Conservation (phyloP, 73 alveolate genomes). For the Tetrahymena malaccensis region DNA sequence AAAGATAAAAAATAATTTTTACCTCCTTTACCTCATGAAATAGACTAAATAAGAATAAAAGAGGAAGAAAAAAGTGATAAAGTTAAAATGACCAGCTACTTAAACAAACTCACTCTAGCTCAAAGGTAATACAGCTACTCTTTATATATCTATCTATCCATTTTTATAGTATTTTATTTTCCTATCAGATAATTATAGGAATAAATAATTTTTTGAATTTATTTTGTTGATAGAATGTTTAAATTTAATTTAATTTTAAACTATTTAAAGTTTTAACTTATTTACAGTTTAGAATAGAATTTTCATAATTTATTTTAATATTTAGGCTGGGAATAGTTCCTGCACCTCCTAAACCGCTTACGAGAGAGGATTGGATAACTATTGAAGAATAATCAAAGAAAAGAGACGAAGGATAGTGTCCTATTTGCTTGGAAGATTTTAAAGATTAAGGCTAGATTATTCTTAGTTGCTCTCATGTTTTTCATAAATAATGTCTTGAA, state of each 20-base stretch:
- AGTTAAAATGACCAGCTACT: neutral
- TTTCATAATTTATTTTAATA: neutral
- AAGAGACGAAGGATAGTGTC: neutral
- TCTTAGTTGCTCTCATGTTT: neutral
- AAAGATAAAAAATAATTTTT: neutral
- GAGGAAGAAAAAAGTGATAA: neutral
- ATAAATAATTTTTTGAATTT: neutral
- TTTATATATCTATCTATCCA: neutral
- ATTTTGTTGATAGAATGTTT: neutral
- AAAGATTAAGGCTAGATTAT: neutral
- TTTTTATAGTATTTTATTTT: neutral
- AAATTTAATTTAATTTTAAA: too few species aligned
- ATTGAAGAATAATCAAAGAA: neutral
- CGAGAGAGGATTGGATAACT: neutral
- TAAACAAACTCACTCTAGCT: neutral
- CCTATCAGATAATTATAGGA: neutral
- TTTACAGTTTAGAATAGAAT: neutral
- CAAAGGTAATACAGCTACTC: neutral
- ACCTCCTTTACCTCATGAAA: neutral
- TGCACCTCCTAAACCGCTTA: neutral
- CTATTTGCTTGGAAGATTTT: neutral
- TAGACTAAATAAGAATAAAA: neutral
- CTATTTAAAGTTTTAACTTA: too few species aligned
- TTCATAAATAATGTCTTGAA: neutral
- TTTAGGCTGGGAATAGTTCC: neutral